Evolutionary conservation across 306 rosid genomes (phyloP), one percentile per base, ranked within the genome.

Genomic region (Mimosa bimucronata): DNA sequence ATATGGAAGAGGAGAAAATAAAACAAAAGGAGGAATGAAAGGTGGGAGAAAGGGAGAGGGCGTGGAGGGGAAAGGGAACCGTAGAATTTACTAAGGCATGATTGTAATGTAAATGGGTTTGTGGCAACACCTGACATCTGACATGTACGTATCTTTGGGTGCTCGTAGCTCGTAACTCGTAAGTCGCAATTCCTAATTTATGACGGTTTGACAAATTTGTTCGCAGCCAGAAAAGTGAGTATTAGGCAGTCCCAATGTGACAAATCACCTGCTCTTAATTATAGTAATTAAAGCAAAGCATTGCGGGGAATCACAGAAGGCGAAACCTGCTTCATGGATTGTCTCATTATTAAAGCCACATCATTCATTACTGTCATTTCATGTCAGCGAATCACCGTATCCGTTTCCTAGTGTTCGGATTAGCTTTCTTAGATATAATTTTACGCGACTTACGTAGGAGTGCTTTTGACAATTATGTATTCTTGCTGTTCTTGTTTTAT

Each of bases 31-130:
- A 46, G 53, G 6, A 46, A 18, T 8, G 28, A 2, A 3, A 55
- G 64, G 1, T 2, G 3, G 26, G 45, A 45, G 30, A n/a, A n/a
- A n/a, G n/a, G n/a, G n/a, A n/a, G n/a, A n/a, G n/a, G n/a, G n/a
- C n/a, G n/a, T n/a, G n/a, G n/a, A n/a, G 68, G 55, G 60, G 10
- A 41, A 31, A 18, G 23, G 50, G 50, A 48, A 69, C 74, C 66
- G 53, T 72, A 29, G 30, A 23, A 42, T 23, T 23, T 61, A 61
- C 82, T 71, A 30, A 13, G 30, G 25, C 61, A 71, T 77, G 65
- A 21, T 37, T 44, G 45, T 28, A 21, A 44, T 30, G 57, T n/a
- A 21, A 55, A 55, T n/a, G 29, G n/a, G 45, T 76, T 68, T 18
- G 50, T 68, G 26, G 26, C 44, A 30, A 45, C 38, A 26, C 6